phyloP scores from a whole-genome alignment of 164 flowering plant species.

The Macadamia tetraphylla region DNA sequence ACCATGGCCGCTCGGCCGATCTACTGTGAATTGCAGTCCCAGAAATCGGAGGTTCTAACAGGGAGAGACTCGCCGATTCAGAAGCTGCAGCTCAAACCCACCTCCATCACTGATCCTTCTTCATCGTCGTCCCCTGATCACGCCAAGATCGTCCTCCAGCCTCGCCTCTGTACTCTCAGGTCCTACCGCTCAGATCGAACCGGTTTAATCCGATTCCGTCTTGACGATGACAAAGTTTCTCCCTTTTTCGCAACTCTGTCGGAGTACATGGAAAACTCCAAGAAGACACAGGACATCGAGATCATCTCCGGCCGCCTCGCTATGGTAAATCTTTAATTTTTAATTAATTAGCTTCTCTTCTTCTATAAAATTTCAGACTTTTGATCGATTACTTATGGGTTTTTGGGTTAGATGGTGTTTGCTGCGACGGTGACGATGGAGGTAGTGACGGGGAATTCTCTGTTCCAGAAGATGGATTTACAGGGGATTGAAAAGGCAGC shows the following conservation, averaged over 20 bases:
- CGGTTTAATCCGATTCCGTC: constrained; percentile 32
- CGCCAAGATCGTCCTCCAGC: constrained; percentile 64
- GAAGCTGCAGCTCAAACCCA: background rate
- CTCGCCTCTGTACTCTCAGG: constrained; percentile 69
- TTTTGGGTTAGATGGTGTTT: constrained; percentile 48
- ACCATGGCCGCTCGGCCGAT: constrained; percentile 30
- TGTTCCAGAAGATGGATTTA: constrained; percentile 74
- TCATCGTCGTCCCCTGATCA: constrained; percentile 12
- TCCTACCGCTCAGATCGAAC: constrained; percentile 58
- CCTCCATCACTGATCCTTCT: background rate
- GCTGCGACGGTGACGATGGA: constrained; percentile 66
- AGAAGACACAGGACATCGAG: constrained; percentile 79
- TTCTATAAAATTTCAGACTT: background rate
- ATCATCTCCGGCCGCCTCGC: constrained; percentile 85
- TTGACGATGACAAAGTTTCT: constrained; percentile 34
- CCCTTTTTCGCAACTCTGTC: constrained; percentile 64
- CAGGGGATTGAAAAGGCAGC: constrained; percentile 51
- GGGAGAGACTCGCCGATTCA: constrained; percentile 8
- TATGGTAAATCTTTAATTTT: constrained; percentile 44
- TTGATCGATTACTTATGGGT: no score
- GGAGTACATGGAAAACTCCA: constrained; percentile 80
- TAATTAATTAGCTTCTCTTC: background rate
- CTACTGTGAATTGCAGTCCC: constrained; percentile 23
- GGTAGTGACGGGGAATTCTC: constrained; percentile 62
- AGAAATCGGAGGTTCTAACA: constrained; percentile 10